Evolutionary conservation across 495 filamentous ascomycete species (phyloP).

Genomic region (Penicillium silybi): DNA sequence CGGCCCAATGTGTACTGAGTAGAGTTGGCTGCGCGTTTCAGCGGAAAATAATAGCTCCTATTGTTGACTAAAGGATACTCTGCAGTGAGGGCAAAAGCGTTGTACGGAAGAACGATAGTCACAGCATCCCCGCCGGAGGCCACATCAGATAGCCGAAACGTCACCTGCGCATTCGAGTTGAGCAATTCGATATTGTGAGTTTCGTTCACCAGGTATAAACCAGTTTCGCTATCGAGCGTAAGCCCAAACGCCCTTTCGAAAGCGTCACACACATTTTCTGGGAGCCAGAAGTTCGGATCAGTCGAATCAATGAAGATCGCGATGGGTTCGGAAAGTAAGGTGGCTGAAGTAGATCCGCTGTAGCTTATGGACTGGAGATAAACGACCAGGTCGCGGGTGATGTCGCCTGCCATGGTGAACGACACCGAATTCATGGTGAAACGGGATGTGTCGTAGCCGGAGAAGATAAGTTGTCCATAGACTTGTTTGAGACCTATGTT

Average conservation of each 20-base stretch:
- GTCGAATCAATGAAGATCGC: conserved; percentile 58
- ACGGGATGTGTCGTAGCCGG: conserved; percentile 60
- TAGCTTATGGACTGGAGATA: conserved; percentile 48
- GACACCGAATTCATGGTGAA: conserved; percentile 51
- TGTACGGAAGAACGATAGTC: conserved; percentile 59
- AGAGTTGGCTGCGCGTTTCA: conserved; percentile 47
- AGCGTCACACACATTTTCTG: conserved; percentile 52
- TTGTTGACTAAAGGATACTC: conserved; percentile 49
- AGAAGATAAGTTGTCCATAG: conserved; percentile 56
- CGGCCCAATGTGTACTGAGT: conserved; percentile 65
- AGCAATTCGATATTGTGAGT: conserved; percentile 46
- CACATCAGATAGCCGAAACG: conserved; percentile 54
- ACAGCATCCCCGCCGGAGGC: conserved; percentile 41
- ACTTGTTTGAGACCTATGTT: conserved; percentile 38
- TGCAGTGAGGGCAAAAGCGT: conserved; percentile 59
- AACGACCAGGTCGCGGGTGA: conserved; percentile 48
- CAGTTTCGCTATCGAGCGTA: conserved; percentile 34
- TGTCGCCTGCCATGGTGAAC: conserved; percentile 43
- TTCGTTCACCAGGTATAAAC: conserved; percentile 34
- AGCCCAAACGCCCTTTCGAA: conserved; percentile 60
- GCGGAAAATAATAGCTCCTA: conserved; percentile 56
- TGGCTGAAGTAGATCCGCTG: conserved; percentile 35
- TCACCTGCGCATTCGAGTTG: conserved; percentile 42
- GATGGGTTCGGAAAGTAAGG: conserved; percentile 30
- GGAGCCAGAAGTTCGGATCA: conserved; percentile 66